Percentiles rank a stretch among this genome's conserved stretches.
Evolutionary conservation across 768 basidiomycete genomes (phyloP).

Genomic region (Kwoniella europaea): DNA sequence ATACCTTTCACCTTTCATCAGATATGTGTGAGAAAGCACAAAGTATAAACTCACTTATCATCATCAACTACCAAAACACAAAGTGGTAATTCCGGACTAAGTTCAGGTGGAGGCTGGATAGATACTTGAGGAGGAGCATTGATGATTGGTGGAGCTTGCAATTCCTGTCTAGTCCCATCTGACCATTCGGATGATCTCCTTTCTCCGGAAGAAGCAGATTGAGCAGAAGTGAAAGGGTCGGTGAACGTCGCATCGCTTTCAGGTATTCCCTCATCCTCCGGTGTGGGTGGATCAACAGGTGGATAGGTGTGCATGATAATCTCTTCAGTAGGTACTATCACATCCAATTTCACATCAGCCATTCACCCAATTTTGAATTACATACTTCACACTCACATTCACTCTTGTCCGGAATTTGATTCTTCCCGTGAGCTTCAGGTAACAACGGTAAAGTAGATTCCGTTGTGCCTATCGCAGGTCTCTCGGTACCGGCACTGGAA

Average conservation of each 20-base stretch:
- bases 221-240: slow-evolving; percentile 23
- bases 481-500: neutral
- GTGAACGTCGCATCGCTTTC: slow-evolving; percentile 8
- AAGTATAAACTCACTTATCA: slow-evolving; percentile 45
- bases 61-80: slow-evolving; percentile 55
- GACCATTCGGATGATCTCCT: slow-evolving; percentile 32
- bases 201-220: slow-evolving; percentile 13
- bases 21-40: neutral
- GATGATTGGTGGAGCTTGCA: neutral
- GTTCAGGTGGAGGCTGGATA: slow-evolving; percentile 12
- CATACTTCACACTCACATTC: neutral
- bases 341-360: neutral
- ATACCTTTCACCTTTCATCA: too few relatives aligned
- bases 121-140: slow-evolving; percentile 2
- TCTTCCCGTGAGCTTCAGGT: slow-evolving; percentile 24
- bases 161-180: slow-evolving; percentile 5
- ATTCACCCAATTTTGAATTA: neutral
- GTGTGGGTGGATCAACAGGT: slow-evolving; percentile 19
- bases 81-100: slow-evolving; percentile 34
- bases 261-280: slow-evolving; percentile 23
- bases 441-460: slow-evolving; percentile 37
- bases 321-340: slow-evolving; percentile 20
- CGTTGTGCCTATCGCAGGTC: slow-evolving; percentile 35
- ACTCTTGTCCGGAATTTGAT: slow-evolving; percentile 1
- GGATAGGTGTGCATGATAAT: slow-evolving; percentile 33